phyloP scores from a whole-genome alignment of 148 eudicot genomes.

The Diospyros lotus region DNA sequence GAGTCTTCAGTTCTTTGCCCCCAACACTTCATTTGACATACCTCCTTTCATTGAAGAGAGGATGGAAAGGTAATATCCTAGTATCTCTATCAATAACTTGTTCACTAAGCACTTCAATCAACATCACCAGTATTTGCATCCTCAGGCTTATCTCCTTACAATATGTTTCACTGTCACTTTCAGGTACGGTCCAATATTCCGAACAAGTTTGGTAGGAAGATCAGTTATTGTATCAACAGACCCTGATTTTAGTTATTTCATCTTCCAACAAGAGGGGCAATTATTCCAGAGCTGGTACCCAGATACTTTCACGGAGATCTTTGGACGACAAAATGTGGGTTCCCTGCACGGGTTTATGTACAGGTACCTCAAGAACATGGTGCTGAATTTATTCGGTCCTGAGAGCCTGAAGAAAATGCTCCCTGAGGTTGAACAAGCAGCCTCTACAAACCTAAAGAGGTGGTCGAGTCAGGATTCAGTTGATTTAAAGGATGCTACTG shows the following conservation, averaged over 20 bases:
- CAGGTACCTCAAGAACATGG: constrained; percentile 63
- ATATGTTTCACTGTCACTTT: constrained; percentile 4
- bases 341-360: constrained; percentile 63
- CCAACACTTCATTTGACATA: constrained; percentile 10
- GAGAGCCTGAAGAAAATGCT: constrained; percentile 59
- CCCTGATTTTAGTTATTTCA: constrained; percentile 42
- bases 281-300: constrained; percentile 61
- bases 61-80: constrained; percentile 14
- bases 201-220: constrained; percentile 53
- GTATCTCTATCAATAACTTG: not conserved
- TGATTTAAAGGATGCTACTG: constrained; percentile 58
- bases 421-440: constrained; percentile 51
- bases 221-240: constrained; percentile 48
- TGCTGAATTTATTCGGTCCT: constrained; percentile 50
- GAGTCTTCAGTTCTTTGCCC: constrained; percentile 23
- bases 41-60: constrained; percentile 22
- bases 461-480: constrained; percentile 42
- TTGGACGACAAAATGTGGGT: constrained; percentile 49
- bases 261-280: constrained; percentile 56
- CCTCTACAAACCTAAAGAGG: constrained; percentile 26
- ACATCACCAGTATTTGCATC: not conserved
- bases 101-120: not conserved
- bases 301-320: constrained; percentile 50
- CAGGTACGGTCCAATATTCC: constrained; percentile 57
- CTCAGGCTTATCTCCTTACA: not conserved